Conservation (phyloP, 768 basidiomycete species). For the Xerocomellus amylosporus region DNA sequence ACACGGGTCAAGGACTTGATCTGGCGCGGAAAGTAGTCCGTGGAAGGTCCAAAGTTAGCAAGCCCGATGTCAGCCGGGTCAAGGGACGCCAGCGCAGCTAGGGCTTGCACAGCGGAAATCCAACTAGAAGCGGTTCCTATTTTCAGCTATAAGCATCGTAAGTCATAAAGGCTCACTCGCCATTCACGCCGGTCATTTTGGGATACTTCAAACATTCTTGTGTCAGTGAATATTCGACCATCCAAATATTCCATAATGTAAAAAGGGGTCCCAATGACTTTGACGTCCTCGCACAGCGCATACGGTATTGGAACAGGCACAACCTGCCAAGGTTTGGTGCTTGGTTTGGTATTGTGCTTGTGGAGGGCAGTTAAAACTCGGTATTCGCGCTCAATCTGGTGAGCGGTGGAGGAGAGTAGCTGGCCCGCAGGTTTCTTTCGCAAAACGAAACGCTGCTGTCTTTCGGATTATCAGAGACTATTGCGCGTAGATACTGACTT, state of each 20-base stretch:
- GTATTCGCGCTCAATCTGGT: conserved; percentile 94
- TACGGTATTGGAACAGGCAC: conserved; percentile 88
- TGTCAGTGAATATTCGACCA: conserved; percentile 91
- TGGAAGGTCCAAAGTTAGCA: conserved; percentile 64
- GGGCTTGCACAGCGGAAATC: conserved; percentile 70
- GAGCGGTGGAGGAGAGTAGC: conserved; percentile 86
- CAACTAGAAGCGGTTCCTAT: conserved; percentile 47
- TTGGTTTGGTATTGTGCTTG: conserved; percentile 57
- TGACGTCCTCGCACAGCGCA: conserved; percentile 73
- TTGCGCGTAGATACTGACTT: background rate
- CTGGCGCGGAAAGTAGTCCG: conserved; percentile 90
- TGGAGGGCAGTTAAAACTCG: conserved; percentile 75
- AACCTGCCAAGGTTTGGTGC: conserved; percentile 46
- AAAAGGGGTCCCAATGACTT: conserved; percentile 84
- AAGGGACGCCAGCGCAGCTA: conserved; percentile 66
- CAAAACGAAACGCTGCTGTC: conserved; percentile 69
- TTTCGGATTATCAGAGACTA: conserved; percentile 22
- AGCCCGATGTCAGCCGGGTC: conserved; percentile 66
- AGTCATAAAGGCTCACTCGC: conserved; percentile 39
- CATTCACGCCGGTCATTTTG: conserved; percentile 65
- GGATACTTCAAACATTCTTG: conserved; percentile 66
- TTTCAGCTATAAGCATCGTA: background rate
- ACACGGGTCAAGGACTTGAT: conserved; percentile 85
- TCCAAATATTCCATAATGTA: conserved; percentile 97
- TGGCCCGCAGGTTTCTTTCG: conserved; percentile 91